Evolutionary conservation across 1,284 basidiomycete genomes (phyloP).

Genomic region (Marasmius fiardii): DNA sequence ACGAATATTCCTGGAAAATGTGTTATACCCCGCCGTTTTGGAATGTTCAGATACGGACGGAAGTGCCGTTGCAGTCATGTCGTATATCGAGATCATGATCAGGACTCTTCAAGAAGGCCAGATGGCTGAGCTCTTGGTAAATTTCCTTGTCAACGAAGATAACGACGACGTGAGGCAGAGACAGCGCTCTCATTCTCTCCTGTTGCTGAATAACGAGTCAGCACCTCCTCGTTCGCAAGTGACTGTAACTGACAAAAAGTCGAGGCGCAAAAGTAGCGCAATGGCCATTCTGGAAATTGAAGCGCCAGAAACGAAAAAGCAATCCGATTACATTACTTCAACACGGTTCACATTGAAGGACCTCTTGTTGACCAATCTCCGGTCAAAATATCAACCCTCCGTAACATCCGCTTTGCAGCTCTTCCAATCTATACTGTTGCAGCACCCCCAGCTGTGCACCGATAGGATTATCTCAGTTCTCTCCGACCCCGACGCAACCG

Average conservation of each 20-base stretch:
- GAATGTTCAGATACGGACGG: constrained; percentile 93
- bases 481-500: constrained; percentile 68
- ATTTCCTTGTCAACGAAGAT: constrained; percentile 82
- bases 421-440: constrained; percentile 68
- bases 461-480: constrained; percentile 68
- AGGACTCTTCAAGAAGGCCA: constrained; percentile 71
- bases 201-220: constrained; percentile 38
- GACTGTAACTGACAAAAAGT: constrained; percentile 26
- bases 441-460: constrained; percentile 66
- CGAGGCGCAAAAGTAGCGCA: constrained; percentile 78
- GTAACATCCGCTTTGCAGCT: constrained; percentile 78
- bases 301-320: constrained; percentile 62
- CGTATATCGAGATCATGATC: constrained; percentile 91
- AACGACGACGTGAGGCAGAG: constrained; percentile 59
- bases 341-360: constrained; percentile 89
- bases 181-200: constrained; percentile 43
- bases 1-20: constrained; percentile 88
- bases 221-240: constrained; percentile 31
- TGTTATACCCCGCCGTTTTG: constrained; percentile 89
- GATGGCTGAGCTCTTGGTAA: constrained; percentile 68
- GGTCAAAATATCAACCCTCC: constrained; percentile 61
- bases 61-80: constrained; percentile 93
- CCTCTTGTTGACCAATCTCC: constrained; percentile 75
- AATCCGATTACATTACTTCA: constrained; percentile 80
- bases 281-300: constrained; percentile 84